phyloP scores from a whole-genome alignment of 2,329 filamentous ascomycete genomes.

The Emergomyces orientalis region DNA sequence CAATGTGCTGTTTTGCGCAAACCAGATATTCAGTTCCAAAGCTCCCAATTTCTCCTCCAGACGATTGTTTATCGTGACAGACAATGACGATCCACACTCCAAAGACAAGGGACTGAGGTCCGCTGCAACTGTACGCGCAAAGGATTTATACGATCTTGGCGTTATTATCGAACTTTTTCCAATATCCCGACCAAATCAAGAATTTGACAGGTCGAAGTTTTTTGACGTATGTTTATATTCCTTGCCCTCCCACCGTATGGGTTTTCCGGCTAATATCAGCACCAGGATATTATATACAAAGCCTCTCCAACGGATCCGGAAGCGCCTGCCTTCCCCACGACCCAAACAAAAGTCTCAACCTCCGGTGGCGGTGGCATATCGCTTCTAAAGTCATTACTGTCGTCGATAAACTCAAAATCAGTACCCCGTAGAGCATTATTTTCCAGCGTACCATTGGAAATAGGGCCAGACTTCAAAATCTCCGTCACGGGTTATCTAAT shows the following conservation, averaged over 20 bases:
- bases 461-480: conserved; percentile 74
- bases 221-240: conserved; percentile 61
- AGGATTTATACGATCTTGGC: conserved; percentile 88
- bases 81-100: conserved; percentile 77
- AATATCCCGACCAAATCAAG: conserved; percentile 59
- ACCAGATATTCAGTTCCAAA: conserved; percentile 91
- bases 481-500: conserved; percentile 90
- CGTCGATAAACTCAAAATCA: conserved; percentile 84
- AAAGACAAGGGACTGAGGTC: conserved; percentile 63
- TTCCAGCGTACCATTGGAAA: conserved; percentile 74
- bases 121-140: conserved; percentile 74
- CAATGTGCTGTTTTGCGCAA: conserved; percentile 86
- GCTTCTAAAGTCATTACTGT: conserved; percentile 68
- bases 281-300: conserved; percentile 80
- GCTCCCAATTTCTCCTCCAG: conserved; percentile 89
- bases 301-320: conserved; percentile 61
- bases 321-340: conserved; percentile 45
- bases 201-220: conserved; percentile 76
- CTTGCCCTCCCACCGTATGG: background rate
- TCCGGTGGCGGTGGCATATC: conserved; percentile 67
- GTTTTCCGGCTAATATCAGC: conserved; percentile 17
- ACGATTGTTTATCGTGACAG: conserved; percentile 89
- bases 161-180: conserved; percentile 90
- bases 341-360: conserved; percentile 43
- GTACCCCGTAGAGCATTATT: conserved; percentile 79